Conservation (phyloP, 345 rosid species). For the Cardamine occulta region DNA sequence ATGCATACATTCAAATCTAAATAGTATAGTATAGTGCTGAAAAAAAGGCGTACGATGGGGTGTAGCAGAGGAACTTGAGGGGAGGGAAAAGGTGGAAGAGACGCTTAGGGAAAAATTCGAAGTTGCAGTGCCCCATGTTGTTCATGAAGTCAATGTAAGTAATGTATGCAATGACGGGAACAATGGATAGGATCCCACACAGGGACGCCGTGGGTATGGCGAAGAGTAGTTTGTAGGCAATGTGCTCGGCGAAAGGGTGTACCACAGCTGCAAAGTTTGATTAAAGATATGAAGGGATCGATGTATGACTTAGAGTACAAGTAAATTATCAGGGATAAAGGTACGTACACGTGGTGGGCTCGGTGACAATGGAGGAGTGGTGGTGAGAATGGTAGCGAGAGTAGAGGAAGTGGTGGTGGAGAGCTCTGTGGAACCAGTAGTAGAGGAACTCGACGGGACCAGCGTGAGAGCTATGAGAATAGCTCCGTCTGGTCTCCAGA, state of each 20-base stretch:
- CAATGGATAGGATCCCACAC: slow-evolving; percentile 29
- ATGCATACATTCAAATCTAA: background rate
- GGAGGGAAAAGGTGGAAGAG: slow-evolving; percentile 45
- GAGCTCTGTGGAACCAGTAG: slow-evolving; percentile 78
- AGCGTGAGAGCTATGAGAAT: slow-evolving; percentile 43
- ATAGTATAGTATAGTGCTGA: background rate
- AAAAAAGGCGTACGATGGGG: slow-evolving; percentile 41
- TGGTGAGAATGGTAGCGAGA: slow-evolving; percentile 91
- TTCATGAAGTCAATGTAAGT: slow-evolving; percentile 46
- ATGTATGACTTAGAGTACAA: background rate
- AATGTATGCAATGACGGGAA: slow-evolving; percentile 24
- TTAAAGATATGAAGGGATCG: background rate
- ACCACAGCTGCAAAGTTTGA: slow-evolving; percentile 33
- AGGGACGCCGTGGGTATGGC: slow-evolving; percentile 49
- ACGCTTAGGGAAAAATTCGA: slow-evolving; percentile 44
- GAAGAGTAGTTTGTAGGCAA: slow-evolving; percentile 55
- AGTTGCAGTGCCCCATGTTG: slow-evolving; percentile 49
- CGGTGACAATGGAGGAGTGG: slow-evolving; percentile 78
- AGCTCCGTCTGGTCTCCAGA: slow-evolving; percentile 69
- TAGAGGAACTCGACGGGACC: slow-evolving; percentile 86
- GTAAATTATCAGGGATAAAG: background rate
- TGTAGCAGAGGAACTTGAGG: slow-evolving; percentile 43
- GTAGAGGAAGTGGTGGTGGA: slow-evolving; percentile 84
- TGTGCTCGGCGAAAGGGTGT: slow-evolving; percentile 76
- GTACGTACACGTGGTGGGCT: slow-evolving; percentile 68